Evolutionary conservation across 2,329 filamentous ascomycete species (phyloP).

Genomic region (Penicillium griseofulvum): DNA sequence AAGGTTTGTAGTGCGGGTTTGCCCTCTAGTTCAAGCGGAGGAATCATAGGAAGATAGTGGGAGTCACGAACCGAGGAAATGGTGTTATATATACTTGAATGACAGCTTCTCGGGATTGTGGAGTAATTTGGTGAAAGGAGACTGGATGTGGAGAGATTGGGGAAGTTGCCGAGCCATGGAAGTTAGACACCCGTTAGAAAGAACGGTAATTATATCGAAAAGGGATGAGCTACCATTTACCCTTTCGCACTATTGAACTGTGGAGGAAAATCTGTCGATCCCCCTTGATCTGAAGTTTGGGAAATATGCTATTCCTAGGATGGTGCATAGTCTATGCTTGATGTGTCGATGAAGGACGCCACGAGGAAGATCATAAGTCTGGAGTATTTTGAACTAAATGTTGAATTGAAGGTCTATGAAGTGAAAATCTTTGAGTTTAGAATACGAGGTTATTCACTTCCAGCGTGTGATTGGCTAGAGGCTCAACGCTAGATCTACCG

Average conservation of each 20-base stretch:
- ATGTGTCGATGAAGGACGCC: no score
- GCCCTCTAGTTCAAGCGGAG: neutral
- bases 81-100: no score
- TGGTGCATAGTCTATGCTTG: neutral
- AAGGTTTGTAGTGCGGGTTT: neutral
- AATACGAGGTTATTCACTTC: neutral
- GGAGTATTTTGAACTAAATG: no score
- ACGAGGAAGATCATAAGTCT: no score
- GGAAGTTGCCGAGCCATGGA: neutral
- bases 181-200: no score
- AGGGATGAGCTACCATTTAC: no score
- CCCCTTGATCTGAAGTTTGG: neutral
- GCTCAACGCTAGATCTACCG: neutral
- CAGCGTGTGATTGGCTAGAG: neutral
- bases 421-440: neutral
- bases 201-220: no score
- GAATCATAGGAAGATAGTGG: no score
- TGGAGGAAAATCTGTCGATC: neutral
- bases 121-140: neutral
- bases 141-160: neutral
- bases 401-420: neutral
- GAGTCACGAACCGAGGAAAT: no score
- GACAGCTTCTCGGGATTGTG: neutral
- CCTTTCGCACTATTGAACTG: neutral
- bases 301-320: no score